Percentiles rank a stretch among this genome's conserved stretches.
Conservation (phyloP, 306 rosid species). For the Cyclanthera cordifolia region DNA sequence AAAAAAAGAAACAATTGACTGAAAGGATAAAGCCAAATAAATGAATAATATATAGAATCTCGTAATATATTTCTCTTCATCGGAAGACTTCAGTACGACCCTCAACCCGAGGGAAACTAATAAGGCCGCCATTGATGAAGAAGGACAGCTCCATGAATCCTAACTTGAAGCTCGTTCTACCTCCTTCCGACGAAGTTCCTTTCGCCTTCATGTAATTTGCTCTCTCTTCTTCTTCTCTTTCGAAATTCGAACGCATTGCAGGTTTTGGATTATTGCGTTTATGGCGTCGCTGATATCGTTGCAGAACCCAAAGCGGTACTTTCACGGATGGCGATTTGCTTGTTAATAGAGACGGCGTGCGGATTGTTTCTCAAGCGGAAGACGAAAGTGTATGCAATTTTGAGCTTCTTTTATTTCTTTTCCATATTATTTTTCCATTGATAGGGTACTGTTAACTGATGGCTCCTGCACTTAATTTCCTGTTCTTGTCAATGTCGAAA, state of each 20-base stretch:
- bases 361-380: slow-evolving; percentile 58
- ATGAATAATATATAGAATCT: not conserved
- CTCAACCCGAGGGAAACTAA: not conserved
- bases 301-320: slow-evolving; percentile 81
- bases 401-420: not conserved
- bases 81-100: slow-evolving; percentile 6
- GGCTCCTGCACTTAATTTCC: not conserved
- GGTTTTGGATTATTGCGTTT: slow-evolving; percentile 15
- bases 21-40: no score
- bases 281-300: slow-evolving; percentile 16
- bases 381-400: slow-evolving; percentile 52
- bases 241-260: not conserved
- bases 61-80: no score
- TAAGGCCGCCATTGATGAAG: slow-evolving; percentile 29
- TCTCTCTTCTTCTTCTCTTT: slow-evolving; percentile 6
- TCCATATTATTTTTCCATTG: not conserved
- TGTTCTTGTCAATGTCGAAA: not conserved
- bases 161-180: slow-evolving; percentile 65
- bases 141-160: slow-evolving; percentile 38
- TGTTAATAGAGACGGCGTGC: slow-evolving; percentile 75
- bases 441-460: not conserved
- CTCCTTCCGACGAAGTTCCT: slow-evolving; percentile 47
- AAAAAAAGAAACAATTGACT: not conserved
- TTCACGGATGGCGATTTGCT: slow-evolving; percentile 90
- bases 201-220: slow-evolving; percentile 53